These are phyloP conservation scores for Dictyophora rubrovolvata DNA, from an alignment of 768 basidiomycete species.

Conservation along the genomic window DNA sequence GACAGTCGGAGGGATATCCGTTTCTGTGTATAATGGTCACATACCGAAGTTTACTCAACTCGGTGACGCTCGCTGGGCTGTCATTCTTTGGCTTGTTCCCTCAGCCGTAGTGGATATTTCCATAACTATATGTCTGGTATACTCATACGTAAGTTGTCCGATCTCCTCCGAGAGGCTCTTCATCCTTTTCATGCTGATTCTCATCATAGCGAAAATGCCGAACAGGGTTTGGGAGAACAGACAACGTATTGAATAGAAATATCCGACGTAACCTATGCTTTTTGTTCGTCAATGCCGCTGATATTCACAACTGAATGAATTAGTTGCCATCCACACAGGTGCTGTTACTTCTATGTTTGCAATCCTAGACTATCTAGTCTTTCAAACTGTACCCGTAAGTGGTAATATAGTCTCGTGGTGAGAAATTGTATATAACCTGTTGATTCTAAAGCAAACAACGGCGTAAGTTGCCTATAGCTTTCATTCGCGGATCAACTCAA, in stretches of 20 bases:
- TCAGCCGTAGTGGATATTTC: constrained; percentile 36
- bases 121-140: constrained; percentile 34
- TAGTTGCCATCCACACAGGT: constrained; percentile 26
- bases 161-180: not conserved
- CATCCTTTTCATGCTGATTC: too few relatives aligned
- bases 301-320: not conserved
- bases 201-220: constrained; percentile 24
- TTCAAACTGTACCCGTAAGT: constrained; percentile 10
- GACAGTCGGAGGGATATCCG: constrained; percentile 26
- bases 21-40: constrained; percentile 22
- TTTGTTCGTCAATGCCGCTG: not conserved
- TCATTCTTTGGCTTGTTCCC: constrained; percentile 35
- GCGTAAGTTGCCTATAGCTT: too few relatives aligned
- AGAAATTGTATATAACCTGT: not conserved
- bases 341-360: constrained; percentile 28
- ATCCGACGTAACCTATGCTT: constrained; percentile 21
- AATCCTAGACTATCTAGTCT: constrained; percentile 22
- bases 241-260: constrained; percentile 27
- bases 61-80: constrained; percentile 22
- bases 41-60: constrained; percentile 26
- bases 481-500: not conserved
- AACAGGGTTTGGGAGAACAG: constrained; percentile 27
- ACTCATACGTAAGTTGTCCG: constrained; percentile 28
- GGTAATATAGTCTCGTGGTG: not conserved
- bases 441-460: too few relatives aligned